Evolutionary conservation across 768 basidiomycete genomes (phyloP).

Genomic region (Pleurotus platypus): DNA sequence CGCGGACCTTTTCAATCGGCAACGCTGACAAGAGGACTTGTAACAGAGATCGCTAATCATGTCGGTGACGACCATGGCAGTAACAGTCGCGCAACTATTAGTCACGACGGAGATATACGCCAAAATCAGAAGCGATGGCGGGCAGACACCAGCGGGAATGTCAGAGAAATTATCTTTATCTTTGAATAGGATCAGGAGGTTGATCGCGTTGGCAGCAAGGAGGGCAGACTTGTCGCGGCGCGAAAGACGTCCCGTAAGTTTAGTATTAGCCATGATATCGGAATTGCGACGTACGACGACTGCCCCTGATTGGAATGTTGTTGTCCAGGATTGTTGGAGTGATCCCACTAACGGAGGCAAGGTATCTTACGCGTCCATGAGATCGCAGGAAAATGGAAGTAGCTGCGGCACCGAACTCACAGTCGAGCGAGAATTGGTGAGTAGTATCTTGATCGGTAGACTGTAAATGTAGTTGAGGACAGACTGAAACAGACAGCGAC

Average conservation of each 20-base stretch:
- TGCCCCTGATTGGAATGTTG: neutral
- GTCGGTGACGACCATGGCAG: neutral
- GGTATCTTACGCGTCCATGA: no score
- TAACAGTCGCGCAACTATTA: neutral
- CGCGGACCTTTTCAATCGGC: neutral
- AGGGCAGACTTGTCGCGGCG: neutral
- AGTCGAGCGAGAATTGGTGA: no score
- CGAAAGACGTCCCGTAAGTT: neutral
- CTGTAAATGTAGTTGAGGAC: no score
- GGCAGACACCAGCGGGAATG: neutral
- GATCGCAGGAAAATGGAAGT: no score
- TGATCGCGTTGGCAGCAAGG: neutral
- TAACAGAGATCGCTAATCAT: neutral
- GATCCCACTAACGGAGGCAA: neutral
- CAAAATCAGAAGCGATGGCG: neutral
- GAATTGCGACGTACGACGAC: neutral
- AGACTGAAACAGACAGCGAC: no score
- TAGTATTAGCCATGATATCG: neutral
- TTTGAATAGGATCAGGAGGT: neutral
- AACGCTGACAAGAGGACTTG: neutral
- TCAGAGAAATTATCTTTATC: neutral
- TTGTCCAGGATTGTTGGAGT: neutral
- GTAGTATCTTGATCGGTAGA: no score
- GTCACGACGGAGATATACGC: neutral
- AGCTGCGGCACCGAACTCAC: no score